phyloP scores from a whole-genome alignment of 495 filamentous ascomycete genomes.

The Delitschia confertaspora region DNA sequence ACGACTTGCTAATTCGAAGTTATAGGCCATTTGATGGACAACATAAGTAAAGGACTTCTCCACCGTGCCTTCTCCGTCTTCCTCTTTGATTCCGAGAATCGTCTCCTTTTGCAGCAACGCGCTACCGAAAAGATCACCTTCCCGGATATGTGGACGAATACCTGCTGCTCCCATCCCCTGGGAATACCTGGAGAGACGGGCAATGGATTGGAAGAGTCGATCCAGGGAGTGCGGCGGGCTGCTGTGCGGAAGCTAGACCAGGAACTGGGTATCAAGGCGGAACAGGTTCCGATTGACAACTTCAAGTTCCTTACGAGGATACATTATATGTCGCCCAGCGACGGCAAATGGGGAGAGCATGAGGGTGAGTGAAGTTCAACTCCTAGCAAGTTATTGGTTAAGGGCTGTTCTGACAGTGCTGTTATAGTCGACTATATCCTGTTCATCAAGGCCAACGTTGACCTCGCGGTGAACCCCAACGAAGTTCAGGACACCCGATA shows the following conservation, averaged over 20 bases:
- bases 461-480: constrained; percentile 70
- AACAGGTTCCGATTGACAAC: constrained; percentile 83
- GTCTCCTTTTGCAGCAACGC: constrained; percentile 88
- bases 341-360: constrained; percentile 98
- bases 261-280: constrained; percentile 82
- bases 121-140: constrained; percentile 98
- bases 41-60: constrained; percentile 89
- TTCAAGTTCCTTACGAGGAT: constrained; percentile 94
- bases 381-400: background rate
- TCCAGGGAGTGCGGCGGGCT: constrained; percentile 78
- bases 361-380: constrained; percentile 60
- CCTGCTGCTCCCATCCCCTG: constrained; percentile 96
- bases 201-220: constrained; percentile 65
- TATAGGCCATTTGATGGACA: constrained; percentile 92
- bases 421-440: constrained; percentile 91
- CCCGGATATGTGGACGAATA: constrained; percentile 99
- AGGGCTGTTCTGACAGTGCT: background rate
- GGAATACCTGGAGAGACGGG: constrained; percentile 88
- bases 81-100: constrained; percentile 82
- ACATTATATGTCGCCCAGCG: constrained; percentile 94
- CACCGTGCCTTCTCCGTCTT: constrained; percentile 98
- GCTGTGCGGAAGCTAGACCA: constrained; percentile 89
- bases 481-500: constrained; percentile 79
- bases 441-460: constrained; percentile 90
- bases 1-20: constrained; percentile 8